Percentiles rank a stretch among this genome's conserved stretches.
Conservation (phyloP, 768 basidiomycete genomes). For the Sporobolomyces pararoseus region DNA sequence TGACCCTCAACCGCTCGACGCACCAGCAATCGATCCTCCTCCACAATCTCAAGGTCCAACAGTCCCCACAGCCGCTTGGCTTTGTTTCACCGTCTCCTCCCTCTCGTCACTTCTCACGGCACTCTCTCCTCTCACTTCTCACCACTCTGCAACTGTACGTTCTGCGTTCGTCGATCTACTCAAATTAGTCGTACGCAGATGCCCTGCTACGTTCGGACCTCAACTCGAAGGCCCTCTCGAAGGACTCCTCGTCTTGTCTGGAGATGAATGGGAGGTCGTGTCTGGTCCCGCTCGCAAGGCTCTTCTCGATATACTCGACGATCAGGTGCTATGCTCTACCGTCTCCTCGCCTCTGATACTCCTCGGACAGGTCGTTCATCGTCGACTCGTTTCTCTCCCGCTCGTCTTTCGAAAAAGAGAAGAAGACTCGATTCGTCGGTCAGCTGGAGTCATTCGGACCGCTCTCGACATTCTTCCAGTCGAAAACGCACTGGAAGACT, state of each 20-base stretch:
- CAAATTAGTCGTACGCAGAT: conserved; percentile 54
- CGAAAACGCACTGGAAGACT: conserved; percentile 44
- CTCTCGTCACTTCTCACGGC: conserved; percentile 76
- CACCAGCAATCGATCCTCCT: background rate
- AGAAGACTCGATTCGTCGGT: conserved; percentile 69
- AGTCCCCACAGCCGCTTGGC: conserved; percentile 67
- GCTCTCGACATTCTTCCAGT: conserved; percentile 58
- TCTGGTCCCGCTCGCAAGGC: conserved; percentile 55
- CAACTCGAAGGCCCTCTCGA: conserved; percentile 43
- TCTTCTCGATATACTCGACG: conserved; percentile 52
- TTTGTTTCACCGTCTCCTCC: conserved; percentile 74
- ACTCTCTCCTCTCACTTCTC: conserved; percentile 65
- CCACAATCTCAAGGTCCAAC: conserved; percentile 16
- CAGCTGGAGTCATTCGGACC: conserved; percentile 65
- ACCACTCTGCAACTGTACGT: conserved; percentile 67
- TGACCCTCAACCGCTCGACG: background rate
- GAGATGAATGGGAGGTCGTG: conserved; percentile 59
- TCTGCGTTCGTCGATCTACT: conserved; percentile 60
- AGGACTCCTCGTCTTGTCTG: conserved; percentile 64
- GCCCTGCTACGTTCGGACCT: conserved; percentile 20
- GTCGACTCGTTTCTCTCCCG: conserved; percentile 68
- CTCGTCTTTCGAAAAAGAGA: conserved; percentile 65
- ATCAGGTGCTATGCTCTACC: conserved; percentile 52
- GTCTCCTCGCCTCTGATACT: conserved; percentile 43
- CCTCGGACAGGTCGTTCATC: conserved; percentile 61